Conservation (phyloP, 1,284 basidiomycete species). For the Fomitopsis pinicola region DNA sequence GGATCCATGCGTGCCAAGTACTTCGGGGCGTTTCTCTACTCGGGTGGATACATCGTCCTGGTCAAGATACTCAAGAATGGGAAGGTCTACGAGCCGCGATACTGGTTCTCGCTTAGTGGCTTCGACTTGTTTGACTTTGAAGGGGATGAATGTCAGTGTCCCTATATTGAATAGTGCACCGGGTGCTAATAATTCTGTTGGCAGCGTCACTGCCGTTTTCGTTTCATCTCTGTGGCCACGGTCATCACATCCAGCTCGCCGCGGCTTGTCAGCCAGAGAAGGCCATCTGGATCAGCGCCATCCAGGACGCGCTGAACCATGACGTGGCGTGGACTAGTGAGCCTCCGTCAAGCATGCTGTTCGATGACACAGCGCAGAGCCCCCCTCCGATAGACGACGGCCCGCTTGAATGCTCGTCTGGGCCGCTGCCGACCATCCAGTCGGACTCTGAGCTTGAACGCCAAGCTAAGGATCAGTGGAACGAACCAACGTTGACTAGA, state of each 20-base stretch:
- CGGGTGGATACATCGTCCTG: slow-evolving; percentile 79
- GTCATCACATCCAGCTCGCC: slow-evolving; percentile 79
- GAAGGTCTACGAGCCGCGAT: slow-evolving; percentile 77
- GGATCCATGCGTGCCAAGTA: slow-evolving; percentile 69
- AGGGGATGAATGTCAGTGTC: slow-evolving; percentile 59
- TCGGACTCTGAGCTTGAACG: slow-evolving; percentile 54
- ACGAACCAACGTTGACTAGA: neutral
- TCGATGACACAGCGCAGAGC: slow-evolving; percentile 21
- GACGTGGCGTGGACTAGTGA: slow-evolving; percentile 50
- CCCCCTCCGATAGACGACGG: slow-evolving; percentile 10
- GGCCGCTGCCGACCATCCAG: slow-evolving; percentile 49
- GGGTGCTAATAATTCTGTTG: neutral
- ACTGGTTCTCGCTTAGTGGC: slow-evolving; percentile 78
- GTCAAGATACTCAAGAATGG: slow-evolving; percentile 77
- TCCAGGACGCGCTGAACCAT: slow-evolving; percentile 43
- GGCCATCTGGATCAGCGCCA: slow-evolving; percentile 73
- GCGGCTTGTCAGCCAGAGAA: slow-evolving; percentile 82
- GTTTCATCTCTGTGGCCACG: slow-evolving; percentile 66
- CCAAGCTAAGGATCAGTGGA: slow-evolving; percentile 9
- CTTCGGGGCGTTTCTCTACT: slow-evolving; percentile 84
- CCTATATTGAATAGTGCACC: neutral
- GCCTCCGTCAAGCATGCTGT: slow-evolving; percentile 54
- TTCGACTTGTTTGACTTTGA: slow-evolving; percentile 71
- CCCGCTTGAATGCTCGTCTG: slow-evolving; percentile 8
- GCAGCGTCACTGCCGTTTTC: slow-evolving; percentile 75